Base-by-base conservation (phyloP, 495 filamentous ascomycete species). In the Penicillium fimorum region DNA sequence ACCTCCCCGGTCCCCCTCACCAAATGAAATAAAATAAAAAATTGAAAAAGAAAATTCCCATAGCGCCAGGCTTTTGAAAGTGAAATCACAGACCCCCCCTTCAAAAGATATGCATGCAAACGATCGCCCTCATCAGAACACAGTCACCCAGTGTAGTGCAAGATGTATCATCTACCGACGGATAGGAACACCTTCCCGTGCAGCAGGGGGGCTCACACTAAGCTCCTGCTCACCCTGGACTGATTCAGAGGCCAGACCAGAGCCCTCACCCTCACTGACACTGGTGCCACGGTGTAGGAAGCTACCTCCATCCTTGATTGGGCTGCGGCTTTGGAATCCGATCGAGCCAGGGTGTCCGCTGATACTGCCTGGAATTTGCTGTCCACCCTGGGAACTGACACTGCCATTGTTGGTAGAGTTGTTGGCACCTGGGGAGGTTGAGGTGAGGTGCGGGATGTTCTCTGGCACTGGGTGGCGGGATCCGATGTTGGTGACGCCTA, bases 401-500 rank as follows among this genome's bases (percentile, higher is more conserved):
- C 76, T 70, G 44, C 73, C 73, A 17, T 32, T 38, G 49, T 71
- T 73, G 60, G 73, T 58, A 50, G 78, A 60, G 61, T 75, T 71
- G 50, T 67, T 78, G 59, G 79, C 75, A 67, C 76, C 72, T 24
- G 89, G 86, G 41, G 89, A 89, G 35, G 88, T 85, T 53, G 89
- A 86, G 30, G 88, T 84, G 55, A 92, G 79, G 72, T 98, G 94
- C 25, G 94, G 94, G 77, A 98, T 98, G 75, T 96, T 79, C 73
- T 98, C 93, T 53, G 94, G 94, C 47, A 92, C 84, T 30, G 94
- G 94, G 73, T 98, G 94, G 72, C 95, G 88, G 60, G 88, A 90
- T 61, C 94, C 94, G 69, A 98, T 90, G 69, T 85, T 88, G 70
- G 93, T 94, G 33, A 95, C 91, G 67, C 93, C 94, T 64, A 93